phyloP scores from a whole-genome alignment of 495 filamentous ascomycete species.

The Schizothecium vesticola region DNA sequence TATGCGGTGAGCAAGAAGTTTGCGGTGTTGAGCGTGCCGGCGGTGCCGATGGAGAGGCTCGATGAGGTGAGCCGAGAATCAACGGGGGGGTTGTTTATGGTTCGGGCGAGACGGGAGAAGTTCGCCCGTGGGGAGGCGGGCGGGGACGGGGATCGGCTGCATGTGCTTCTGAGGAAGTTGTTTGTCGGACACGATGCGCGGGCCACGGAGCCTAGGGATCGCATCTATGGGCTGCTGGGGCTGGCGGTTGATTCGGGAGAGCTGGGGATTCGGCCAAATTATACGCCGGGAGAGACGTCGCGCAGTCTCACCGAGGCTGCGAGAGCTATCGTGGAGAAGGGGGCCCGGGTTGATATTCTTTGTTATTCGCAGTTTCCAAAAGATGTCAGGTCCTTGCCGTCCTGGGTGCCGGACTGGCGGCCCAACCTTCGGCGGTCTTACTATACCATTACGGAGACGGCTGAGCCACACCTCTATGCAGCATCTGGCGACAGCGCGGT shows the following conservation, averaged over 20 bases:
- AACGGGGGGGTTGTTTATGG: background rate
- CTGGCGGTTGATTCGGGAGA: conserved; percentile 13
- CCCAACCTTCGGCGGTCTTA: background rate
- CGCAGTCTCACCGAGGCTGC: conserved; percentile 3
- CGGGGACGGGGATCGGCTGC: background rate
- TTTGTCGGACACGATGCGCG: background rate
- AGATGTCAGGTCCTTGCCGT: background rate
- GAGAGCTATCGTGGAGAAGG: conserved; percentile 11
- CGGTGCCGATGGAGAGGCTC: background rate
- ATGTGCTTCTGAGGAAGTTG: conserved; percentile 5
- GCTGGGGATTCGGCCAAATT: conserved; percentile 10
- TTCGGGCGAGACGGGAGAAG: background rate
- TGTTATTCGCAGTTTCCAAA: conserved; percentile 12
- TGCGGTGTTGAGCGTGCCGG: background rate
- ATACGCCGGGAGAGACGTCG: background rate
- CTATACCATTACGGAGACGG: background rate
- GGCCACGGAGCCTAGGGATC: conserved; percentile 6
- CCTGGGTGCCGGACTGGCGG: conserved; percentile 18
- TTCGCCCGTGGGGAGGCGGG: background rate
- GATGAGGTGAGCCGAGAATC: background rate
- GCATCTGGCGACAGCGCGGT: conserved; percentile 6
- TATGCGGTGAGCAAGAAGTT: background rate
- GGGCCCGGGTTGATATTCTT: background rate
- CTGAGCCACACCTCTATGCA: background rate
- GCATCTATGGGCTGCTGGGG: conserved; percentile 13